Percentiles rank a stretch among this genome's conserved stretches.
These are phyloP conservation scores for Laburnicola sp. DNA, from an alignment of 2,329 filamentous ascomycete species.

Conservation along the genomic window DNA sequence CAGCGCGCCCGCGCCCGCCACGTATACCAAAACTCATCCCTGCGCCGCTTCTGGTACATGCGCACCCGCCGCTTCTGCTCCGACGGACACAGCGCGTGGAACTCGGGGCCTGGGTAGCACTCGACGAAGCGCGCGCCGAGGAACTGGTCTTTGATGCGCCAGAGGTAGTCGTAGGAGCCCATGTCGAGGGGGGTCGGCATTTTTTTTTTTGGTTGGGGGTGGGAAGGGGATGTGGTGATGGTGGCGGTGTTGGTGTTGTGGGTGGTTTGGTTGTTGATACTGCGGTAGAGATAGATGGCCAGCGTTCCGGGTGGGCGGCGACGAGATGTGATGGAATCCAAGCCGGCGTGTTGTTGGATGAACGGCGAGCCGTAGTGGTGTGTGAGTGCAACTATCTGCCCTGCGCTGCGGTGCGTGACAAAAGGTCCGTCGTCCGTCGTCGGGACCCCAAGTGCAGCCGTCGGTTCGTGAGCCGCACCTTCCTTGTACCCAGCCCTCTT, in stretches of 20 bases:
- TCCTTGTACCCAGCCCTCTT: too few relatives aligned
- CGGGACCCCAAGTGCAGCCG: too few relatives aligned
- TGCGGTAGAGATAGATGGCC: too few relatives aligned
- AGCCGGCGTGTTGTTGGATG: too few relatives aligned
- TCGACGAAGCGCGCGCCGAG: slow-evolving; percentile 1
- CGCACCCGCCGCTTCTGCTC: slow-evolving; percentile 1
- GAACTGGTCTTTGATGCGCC: slow-evolving; percentile 5
- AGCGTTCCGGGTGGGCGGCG: too few relatives aligned
- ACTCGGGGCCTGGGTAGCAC: background rate
- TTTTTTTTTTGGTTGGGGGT: background rate
- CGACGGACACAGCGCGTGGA: background rate
- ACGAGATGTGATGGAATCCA: too few relatives aligned
- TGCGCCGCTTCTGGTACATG: background rate
- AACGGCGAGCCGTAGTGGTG: too few relatives aligned
- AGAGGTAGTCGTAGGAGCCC: slow-evolving; percentile 5
- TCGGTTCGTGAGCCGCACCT: too few relatives aligned
- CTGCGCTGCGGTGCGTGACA: too few relatives aligned
- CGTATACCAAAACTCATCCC: slow-evolving; percentile 4
- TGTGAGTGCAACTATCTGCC: too few relatives aligned
- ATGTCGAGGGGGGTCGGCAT: background rate
- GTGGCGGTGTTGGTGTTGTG: background rate
- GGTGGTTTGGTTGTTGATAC: too few relatives aligned
- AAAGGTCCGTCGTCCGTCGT: too few relatives aligned
- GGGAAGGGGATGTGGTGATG: background rate
- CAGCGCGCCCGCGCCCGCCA: background rate